Conservation (phyloP, 192 early-diverging fungal genomes). For the Rhizoclosmatium sp. region DNA sequence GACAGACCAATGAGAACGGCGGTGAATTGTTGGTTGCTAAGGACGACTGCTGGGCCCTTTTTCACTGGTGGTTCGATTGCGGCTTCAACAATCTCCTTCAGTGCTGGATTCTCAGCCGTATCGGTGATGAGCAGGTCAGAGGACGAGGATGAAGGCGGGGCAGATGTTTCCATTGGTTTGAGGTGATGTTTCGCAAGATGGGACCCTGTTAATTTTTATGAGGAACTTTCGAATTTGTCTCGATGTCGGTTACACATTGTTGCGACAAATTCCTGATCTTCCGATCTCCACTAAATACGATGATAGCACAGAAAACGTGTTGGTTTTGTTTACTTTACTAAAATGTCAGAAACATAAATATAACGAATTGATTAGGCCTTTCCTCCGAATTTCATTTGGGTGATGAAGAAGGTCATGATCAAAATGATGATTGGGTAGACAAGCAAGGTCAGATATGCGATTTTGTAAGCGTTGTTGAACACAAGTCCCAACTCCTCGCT, state of each 20-base stretch:
- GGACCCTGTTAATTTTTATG: no score
- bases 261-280: no score
- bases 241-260: no score
- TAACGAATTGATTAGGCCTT: no score
- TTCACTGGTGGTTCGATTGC: not conserved
- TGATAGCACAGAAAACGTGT: no score
- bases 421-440: slow-evolving; percentile 48
- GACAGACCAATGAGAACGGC: not conserved
- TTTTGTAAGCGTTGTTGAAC: slow-evolving; percentile 10
- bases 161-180: no score
- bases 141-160: not conserved
- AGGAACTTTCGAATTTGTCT: no score
- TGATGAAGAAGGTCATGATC: slow-evolving; percentile 46
- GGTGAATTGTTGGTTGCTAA: not conserved
- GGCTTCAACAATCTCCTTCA: no score
- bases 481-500: slow-evolving; percentile 2
- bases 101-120: not conserved
- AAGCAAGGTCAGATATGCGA: slow-evolving; percentile 36
- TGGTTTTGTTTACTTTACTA: no score
- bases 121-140: not conserved
- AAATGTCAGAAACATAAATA: no score
- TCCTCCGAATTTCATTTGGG: slow-evolving; percentile 20
- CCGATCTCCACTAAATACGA: no score
- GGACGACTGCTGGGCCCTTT: not conserved
- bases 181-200: no score